A percentile compares a stretch with the other conserved stretches of the same genome.
phyloP scores from a whole-genome alignment of 148 eudicot species.

The Persicaria tinctoria region DNA sequence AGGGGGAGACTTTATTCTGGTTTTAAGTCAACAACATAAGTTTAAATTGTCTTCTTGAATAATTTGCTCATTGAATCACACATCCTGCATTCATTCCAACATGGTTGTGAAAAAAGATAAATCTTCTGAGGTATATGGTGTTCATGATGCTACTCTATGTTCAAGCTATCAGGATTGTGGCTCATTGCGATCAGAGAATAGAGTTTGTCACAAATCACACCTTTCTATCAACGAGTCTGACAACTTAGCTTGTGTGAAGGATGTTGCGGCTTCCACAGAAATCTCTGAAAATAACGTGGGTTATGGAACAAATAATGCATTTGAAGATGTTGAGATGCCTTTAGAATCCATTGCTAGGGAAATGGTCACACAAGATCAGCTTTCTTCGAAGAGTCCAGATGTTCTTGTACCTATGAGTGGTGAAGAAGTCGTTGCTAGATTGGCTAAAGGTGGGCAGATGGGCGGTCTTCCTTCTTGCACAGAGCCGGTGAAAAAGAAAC shows the following conservation, averaged over 20 bases:
- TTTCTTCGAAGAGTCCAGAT: slow-evolving; percentile 17
- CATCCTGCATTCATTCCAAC: background rate
- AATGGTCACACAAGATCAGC: slow-evolving; percentile 11
- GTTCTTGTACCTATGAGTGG: slow-evolving; percentile 27
- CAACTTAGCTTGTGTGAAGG: slow-evolving; percentile 21
- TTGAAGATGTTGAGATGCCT: slow-evolving; percentile 25
- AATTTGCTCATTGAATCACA: slow-evolving; percentile 22
- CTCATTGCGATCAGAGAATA: background rate
- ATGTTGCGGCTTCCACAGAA: slow-evolving; percentile 18
- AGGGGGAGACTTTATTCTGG: background rate
- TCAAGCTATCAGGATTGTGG: background rate
- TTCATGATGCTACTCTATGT: background rate
- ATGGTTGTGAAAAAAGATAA: slow-evolving; percentile 9
- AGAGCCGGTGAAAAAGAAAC: slow-evolving; percentile 13
- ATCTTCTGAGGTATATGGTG: background rate
- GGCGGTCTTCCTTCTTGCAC: slow-evolving; percentile 14
- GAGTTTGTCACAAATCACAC: slow-evolving; percentile 2
- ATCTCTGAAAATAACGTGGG: slow-evolving; percentile 20
- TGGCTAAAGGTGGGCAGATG: slow-evolving; percentile 19
- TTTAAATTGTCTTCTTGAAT: background rate
- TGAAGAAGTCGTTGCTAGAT: slow-evolving; percentile 24
- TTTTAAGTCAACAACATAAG: background rate
- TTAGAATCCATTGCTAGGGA: slow-evolving; percentile 15
- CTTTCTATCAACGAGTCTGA: slow-evolving; percentile 4
- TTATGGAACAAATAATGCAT: slow-evolving; percentile 21